Evolutionary conservation across 2,329 filamentous ascomycete genomes (phyloP), one percentile per base, ranked within the genome.

Genomic region (Apiospora marii): DNA sequence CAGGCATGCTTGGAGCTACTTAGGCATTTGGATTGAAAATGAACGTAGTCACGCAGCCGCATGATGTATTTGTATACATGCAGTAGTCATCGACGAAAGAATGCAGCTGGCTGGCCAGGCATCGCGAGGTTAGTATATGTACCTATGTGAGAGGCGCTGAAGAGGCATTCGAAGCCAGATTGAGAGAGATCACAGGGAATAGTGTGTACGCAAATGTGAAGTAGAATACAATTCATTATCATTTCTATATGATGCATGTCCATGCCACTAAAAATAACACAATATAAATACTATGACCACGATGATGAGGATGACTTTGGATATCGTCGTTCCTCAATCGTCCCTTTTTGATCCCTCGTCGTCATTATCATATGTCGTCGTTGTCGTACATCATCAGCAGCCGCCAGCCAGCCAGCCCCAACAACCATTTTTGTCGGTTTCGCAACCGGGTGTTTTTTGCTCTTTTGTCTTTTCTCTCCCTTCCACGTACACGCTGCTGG

Each of bases 181-280:
- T 61, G 27, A 10, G 30, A 5, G 22, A 3, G 16, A 61, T 22
- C 16, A 12, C 12, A 30, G 16, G 16, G 30, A 22, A 3, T 37
- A n/a, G 37, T 37, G 34, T 19, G 5, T 14, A 10, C 34, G 27
- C 19, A 58, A 6, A 19, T 5, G 22, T 7, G 27, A 22, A 22
- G 3, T 41, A 64, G 7, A 64, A 41, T 64, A 64, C 34, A n/a
- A n/a, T 41, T 41, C 58, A 64, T 64, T 64, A 64, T 64, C 58
- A 64, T 64, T n/a, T 64, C 58, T 34, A 68, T 68, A 34, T 49
- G 67, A 34, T 68, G 49, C 41, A 46, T 68, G 67, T 68, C 24
- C 67, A 68, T 68, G 43, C 67, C 49, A 49, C 44, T 30, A 68
- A 30, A 34, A 22, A 49, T 49, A 68, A 68, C 67, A 34, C 67